Conservation (phyloP, 768 basidiomycete genomes). For the Saitozyma podzolica region DNA sequence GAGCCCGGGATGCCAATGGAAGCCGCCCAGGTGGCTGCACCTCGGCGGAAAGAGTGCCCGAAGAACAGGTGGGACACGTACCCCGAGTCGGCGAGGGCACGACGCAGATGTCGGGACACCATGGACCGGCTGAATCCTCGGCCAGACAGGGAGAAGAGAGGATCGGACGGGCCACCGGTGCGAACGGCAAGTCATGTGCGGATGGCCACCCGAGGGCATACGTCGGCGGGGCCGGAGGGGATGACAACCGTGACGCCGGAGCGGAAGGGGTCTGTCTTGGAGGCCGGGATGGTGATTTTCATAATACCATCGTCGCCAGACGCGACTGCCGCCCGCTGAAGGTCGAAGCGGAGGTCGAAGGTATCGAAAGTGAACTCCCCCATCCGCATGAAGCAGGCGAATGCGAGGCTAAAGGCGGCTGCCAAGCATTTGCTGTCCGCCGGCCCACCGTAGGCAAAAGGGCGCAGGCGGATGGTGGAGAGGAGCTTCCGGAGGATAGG, state of each 20-base stretch:
- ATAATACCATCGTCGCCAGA: constrained; percentile 1
- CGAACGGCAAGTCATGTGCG: not conserved
- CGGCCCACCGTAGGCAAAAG: constrained; percentile 1
- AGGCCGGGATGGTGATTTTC: not conserved
- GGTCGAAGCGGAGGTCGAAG: constrained; percentile 11
- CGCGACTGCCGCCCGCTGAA: constrained; percentile 12
- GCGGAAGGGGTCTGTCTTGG: constrained; percentile 12
- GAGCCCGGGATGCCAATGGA: constrained; percentile 2
- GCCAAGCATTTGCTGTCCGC: not conserved
- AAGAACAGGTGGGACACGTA: not conserved
- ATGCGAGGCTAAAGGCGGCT: constrained; percentile 8
- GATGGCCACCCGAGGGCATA: constrained; percentile 21
- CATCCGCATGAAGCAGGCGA: constrained; percentile 11
- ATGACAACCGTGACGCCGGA: constrained; percentile 3
- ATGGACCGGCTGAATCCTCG: not conserved
- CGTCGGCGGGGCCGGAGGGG: constrained; percentile 16
- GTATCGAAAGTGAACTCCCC: too few relatives aligned
- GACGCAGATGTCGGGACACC: not conserved
- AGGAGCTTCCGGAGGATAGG: too few relatives aligned
- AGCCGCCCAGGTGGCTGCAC: constrained; percentile 17
- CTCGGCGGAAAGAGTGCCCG: constrained; percentile 14
- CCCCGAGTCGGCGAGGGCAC: not conserved
- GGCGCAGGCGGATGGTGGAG: not conserved
- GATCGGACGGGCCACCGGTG: not conserved
- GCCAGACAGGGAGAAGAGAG: not conserved